A percentile compares a stretch with the other conserved stretches of the same genome.
Conservation (phyloP, 2,329 filamentous ascomycete species). For the Alternaria sp. region DNA sequence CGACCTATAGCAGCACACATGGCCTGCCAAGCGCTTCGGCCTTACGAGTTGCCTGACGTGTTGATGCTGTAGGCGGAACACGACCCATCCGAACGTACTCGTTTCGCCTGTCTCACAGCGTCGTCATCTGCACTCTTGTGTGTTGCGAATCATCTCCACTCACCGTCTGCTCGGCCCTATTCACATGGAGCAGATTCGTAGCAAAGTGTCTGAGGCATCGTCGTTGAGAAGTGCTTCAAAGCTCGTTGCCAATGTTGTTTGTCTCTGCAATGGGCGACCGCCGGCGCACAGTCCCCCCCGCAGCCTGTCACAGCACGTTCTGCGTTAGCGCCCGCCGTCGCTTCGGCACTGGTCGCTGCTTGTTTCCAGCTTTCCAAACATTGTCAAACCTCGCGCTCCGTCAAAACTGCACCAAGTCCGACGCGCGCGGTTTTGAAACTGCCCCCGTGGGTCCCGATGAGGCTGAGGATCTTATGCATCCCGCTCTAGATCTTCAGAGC, state of each 20-base stretch:
- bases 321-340: constrained; percentile 46
- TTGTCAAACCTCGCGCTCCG: constrained; percentile 48
- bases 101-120: constrained; percentile 46
- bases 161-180: background rate
- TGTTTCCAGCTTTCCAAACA: constrained; percentile 48
- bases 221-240: background rate
- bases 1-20: constrained; percentile 27
- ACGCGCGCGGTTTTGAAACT: constrained; percentile 51
- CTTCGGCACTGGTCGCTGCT: constrained; percentile 38
- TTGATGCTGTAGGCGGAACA: constrained; percentile 45
- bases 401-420: constrained; percentile 45
- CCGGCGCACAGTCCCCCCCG: constrained; percentile 37
- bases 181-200: background rate
- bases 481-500: constrained; percentile 25
- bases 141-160: constrained; percentile 26
- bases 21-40: constrained; percentile 32
- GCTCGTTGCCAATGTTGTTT: background rate
- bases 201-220: background rate
- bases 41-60: constrained; percentile 31
- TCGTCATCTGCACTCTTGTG: constrained; percentile 26
- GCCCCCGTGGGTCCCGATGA: constrained; percentile 38
- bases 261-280: constrained; percentile 6
- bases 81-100: constrained; percentile 35
- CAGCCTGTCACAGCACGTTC: constrained; percentile 38
- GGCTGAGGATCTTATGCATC: constrained; percentile 39